phyloP scores from a whole-genome alignment of 345 rosid species.

The Citrus inodora region DNA sequence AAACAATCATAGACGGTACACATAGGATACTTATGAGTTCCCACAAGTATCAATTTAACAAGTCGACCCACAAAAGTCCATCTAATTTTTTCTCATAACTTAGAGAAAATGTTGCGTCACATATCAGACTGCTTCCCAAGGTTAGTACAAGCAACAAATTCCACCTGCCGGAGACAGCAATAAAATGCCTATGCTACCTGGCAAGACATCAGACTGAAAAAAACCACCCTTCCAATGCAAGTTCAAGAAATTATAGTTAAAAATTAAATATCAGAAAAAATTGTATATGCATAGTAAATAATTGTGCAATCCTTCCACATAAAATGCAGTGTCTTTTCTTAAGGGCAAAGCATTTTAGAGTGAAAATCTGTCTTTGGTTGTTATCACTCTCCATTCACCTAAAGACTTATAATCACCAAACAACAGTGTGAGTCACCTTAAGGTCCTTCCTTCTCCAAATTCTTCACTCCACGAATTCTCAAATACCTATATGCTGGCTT shows the following conservation, averaged over 20 bases:
- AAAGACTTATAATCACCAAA: background rate
- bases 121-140: background rate
- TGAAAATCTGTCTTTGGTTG: background rate
- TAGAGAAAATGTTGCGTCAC: background rate
- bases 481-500: constrained; percentile 1
- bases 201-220: background rate
- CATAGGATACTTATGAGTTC: background rate
- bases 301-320: background rate
- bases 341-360: constrained; percentile 1
- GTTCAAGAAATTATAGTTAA: background rate
- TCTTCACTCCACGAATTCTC: constrained; percentile 3
- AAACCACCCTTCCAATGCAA: background rate
- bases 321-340: background rate
- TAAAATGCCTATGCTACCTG: background rate
- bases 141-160: background rate
- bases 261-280: background rate
- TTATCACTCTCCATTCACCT: background rate
- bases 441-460: constrained; percentile 1
- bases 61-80: background rate
- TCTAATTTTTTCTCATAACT: background rate
- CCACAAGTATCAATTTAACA: background rate
- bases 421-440: background rate
- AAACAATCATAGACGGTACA: background rate
- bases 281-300: background rate
- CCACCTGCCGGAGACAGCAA: background rate